These are phyloP conservation scores for Zymoseptoria crescenta DNA, from an alignment of 2,329 filamentous ascomycete genomes.

Conservation along the genomic window DNA sequence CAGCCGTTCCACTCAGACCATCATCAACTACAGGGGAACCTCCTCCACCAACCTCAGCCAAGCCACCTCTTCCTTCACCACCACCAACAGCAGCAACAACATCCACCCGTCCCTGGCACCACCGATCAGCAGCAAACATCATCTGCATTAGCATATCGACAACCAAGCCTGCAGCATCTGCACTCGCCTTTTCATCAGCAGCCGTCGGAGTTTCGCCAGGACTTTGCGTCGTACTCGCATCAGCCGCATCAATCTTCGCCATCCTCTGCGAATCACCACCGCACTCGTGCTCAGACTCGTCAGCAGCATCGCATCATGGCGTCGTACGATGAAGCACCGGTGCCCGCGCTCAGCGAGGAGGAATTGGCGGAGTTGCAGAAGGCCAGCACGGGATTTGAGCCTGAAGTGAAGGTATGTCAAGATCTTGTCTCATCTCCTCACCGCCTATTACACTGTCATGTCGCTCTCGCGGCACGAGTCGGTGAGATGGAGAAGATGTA, in stretches of 20 bases:
- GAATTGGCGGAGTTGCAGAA: conserved; percentile 56
- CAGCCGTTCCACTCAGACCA: background rate
- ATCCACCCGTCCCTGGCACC: conserved; percentile 2
- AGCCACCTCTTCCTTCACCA: background rate
- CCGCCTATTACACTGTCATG: background rate
- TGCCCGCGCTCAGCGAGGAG: conserved; percentile 34
- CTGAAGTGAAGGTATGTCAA: conserved; percentile 47
- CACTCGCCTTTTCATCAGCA: background rate
- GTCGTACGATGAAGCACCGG: conserved; percentile 23
- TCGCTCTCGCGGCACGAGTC: background rate
- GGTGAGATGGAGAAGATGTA: background rate
- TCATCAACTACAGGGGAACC: background rate
- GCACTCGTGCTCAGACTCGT: conserved; percentile 18
- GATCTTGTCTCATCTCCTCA: background rate
- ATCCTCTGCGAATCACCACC: conserved; percentile 9
- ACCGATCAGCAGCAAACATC: conserved; percentile 16
- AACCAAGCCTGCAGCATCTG: conserved; percentile 16
- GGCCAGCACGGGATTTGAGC: conserved; percentile 53
- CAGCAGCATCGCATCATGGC: conserved; percentile 29
- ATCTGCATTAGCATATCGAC: conserved; percentile 19
- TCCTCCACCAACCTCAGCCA: background rate
- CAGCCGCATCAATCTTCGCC: conserved; percentile 6
- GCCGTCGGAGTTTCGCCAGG: background rate
- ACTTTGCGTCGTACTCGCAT: background rate
- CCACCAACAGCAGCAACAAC: conserved; percentile 9